A percentile compares a stretch with the other conserved stretches of the same genome.
Conservation (phyloP, 2,329 filamentous ascomycete genomes). For the Exophiala alcalophila region DNA sequence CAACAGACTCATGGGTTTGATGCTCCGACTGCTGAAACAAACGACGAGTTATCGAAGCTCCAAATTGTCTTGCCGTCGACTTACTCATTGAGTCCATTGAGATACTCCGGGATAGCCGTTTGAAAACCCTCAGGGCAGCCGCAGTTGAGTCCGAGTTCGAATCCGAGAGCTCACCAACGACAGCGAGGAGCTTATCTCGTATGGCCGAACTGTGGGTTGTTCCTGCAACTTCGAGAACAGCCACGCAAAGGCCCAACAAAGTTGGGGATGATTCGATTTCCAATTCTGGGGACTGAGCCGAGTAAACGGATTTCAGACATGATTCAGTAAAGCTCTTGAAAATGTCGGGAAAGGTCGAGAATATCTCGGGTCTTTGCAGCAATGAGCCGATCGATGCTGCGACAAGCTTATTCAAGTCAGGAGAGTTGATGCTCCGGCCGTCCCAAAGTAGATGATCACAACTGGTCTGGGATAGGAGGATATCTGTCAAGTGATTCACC, state of each 20-base stretch:
- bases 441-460: slow-evolving; percentile 9
- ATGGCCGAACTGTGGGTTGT: slow-evolving; percentile 7
- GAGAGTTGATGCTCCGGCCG: slow-evolving; percentile 11
- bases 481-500: slow-evolving; percentile 8
- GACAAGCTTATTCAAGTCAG: slow-evolving; percentile 7
- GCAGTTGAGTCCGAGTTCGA: not conserved
- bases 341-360: slow-evolving; percentile 9
- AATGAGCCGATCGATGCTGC: slow-evolving; percentile 20
- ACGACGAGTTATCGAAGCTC: slow-evolving; percentile 1
- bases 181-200: too few species aligned
- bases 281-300: not conserved
- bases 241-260: slow-evolving; percentile 5
- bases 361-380: slow-evolving; percentile 8
- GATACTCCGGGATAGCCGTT: slow-evolving; percentile 7
- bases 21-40: slow-evolving; percentile 1
- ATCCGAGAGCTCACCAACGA: slow-evolving; percentile 7
- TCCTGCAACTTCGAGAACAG: slow-evolving; percentile 8
- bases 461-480: not conserved
- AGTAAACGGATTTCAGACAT: slow-evolving; percentile 1
- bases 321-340: slow-evolving; percentile 5
- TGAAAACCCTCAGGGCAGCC: not conserved
- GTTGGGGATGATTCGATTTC: not conserved
- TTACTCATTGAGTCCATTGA: slow-evolving; percentile 10
- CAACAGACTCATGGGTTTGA: not conserved
- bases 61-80: slow-evolving; percentile 12